These are phyloP conservation scores for Fusarium sp. DNA, from an alignment of 2,329 filamentous ascomycete species.

Conservation along the genomic window DNA sequence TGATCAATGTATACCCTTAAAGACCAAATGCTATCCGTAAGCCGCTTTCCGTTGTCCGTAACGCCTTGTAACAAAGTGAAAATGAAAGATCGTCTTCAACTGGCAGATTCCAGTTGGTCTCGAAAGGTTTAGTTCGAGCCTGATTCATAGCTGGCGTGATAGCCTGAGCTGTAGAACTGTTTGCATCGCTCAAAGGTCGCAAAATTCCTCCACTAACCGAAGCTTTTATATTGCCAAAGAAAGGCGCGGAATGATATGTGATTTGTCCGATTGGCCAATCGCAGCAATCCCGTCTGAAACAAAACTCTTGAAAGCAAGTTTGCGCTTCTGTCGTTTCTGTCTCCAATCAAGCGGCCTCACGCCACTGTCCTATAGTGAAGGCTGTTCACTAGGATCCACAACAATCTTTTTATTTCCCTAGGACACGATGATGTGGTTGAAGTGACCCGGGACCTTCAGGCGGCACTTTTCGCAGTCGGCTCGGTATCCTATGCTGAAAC, in stretches of 20 bases:
- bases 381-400: slow-evolving; percentile 37
- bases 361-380: slow-evolving; percentile 42
- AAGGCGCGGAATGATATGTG: not conserved
- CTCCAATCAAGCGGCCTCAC: slow-evolving; percentile 42
- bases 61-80: slow-evolving; percentile 26
- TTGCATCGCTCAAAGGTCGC: not conserved
- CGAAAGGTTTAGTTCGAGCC: not conserved
- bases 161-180: not conserved
- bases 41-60: slow-evolving; percentile 25
- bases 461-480: slow-evolving; percentile 83
- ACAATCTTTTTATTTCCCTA: slow-evolving; percentile 53
- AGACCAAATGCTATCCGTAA: slow-evolving; percentile 27
- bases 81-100: slow-evolving; percentile 10
- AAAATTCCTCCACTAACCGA: not conserved
- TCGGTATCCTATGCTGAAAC: slow-evolving; percentile 82
- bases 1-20: slow-evolving; percentile 5
- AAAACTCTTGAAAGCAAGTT: not conserved
- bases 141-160: not conserved
- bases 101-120: slow-evolving; percentile 1
- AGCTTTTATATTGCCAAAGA: not conserved
- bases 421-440: slow-evolving; percentile 80
- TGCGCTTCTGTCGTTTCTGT: slow-evolving; percentile 22
- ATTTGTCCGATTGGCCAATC: not conserved
- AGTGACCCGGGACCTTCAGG: slow-evolving; percentile 80
- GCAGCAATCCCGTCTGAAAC: too few species aligned